These are phyloP conservation scores for Fusarium setosum DNA, from an alignment of 2,329 filamentous ascomycete genomes.

Conservation along the genomic window DNA sequence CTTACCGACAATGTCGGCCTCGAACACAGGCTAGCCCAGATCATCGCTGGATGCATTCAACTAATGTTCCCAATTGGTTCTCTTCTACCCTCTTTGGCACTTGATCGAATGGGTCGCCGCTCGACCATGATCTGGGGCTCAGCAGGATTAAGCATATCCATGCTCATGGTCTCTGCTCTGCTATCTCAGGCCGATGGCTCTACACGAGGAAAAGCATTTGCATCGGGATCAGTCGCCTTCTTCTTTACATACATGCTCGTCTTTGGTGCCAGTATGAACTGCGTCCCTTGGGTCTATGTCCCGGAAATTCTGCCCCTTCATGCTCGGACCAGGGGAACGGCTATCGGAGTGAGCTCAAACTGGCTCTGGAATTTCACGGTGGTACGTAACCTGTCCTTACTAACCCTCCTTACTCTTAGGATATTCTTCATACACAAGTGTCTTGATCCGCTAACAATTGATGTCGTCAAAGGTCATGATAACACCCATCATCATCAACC, in stretches of 20 bases:
- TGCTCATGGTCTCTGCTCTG: slow-evolving; percentile 32
- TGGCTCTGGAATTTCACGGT: slow-evolving; percentile 18
- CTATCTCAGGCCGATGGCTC: slow-evolving; percentile 16
- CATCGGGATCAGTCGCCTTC: slow-evolving; percentile 23
- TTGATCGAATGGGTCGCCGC: slow-evolving; percentile 52
- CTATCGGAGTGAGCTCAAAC: slow-evolving; percentile 36
- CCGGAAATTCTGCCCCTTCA: slow-evolving; percentile 35
- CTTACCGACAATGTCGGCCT: slow-evolving; percentile 23
- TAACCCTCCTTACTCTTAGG: too few relatives aligned
- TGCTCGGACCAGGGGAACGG: slow-evolving; percentile 31
- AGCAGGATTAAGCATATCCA: slow-evolving; percentile 27
- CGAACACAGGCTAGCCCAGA: slow-evolving; percentile 38
- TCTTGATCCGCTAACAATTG: not conserved
- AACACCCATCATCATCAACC: slow-evolving; percentile 60
- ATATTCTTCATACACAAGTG: too few relatives aligned
- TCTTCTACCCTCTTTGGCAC: slow-evolving; percentile 47
- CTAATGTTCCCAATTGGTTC: slow-evolving; percentile 53
- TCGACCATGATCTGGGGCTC: slow-evolving; percentile 56
- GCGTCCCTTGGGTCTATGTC: slow-evolving; percentile 40
- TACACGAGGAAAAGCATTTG: slow-evolving; percentile 15
- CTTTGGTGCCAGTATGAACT: slow-evolving; percentile 36
- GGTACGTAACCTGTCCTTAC: not conserved
- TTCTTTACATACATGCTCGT: slow-evolving; percentile 37
- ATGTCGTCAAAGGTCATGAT: slow-evolving; percentile 57
- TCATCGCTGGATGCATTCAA: slow-evolving; percentile 51